These are phyloP conservation scores for Climacium dendroides DNA, from an alignment of 225 moss, liverwort and hornwort genomes.

Conservation along the genomic window DNA sequence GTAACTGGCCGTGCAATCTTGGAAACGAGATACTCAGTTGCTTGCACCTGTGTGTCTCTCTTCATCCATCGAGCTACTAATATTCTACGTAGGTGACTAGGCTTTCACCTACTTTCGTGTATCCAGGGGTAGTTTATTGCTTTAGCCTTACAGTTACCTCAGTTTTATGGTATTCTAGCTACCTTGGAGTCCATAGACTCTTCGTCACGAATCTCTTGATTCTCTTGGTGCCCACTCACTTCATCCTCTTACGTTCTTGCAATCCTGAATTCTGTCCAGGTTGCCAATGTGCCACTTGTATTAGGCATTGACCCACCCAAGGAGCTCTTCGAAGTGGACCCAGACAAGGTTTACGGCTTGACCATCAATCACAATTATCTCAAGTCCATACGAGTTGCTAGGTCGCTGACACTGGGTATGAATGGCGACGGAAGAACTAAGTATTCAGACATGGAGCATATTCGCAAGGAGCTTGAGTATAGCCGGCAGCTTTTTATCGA, in stretches of 20 bases:
- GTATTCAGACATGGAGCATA: conserved; percentile 91
- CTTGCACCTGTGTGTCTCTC: neutral
- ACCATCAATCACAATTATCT: conserved; percentile 73
- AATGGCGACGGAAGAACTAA: conserved; percentile 42
- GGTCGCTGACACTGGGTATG: conserved; percentile 75
- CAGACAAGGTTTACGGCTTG: conserved; percentile 74
- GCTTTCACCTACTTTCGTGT: neutral
- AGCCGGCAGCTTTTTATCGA: conserved; percentile 73
- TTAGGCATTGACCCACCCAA: conserved; percentile 79
- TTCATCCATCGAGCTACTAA: neutral
- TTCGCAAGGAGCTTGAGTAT: conserved; percentile 75
- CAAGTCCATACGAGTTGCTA: conserved; percentile 71
- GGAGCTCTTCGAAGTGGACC: conserved; percentile 77
- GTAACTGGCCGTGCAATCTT: neutral
- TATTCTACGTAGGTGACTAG: neutral
- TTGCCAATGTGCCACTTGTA: conserved; percentile 86
- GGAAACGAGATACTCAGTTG: neutral
- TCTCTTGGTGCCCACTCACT: neutral
- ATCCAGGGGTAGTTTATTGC: neutral
- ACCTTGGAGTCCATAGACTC: neutral
- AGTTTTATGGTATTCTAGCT: neutral
- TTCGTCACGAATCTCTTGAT: neutral
- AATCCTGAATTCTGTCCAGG: conserved; percentile 6
- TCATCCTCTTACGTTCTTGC: neutral
- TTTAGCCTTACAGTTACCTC: neutral